Evolutionary conservation across 2,329 filamentous ascomycete genomes (phyloP).

Genomic region (Sporothrix pallida): DNA sequence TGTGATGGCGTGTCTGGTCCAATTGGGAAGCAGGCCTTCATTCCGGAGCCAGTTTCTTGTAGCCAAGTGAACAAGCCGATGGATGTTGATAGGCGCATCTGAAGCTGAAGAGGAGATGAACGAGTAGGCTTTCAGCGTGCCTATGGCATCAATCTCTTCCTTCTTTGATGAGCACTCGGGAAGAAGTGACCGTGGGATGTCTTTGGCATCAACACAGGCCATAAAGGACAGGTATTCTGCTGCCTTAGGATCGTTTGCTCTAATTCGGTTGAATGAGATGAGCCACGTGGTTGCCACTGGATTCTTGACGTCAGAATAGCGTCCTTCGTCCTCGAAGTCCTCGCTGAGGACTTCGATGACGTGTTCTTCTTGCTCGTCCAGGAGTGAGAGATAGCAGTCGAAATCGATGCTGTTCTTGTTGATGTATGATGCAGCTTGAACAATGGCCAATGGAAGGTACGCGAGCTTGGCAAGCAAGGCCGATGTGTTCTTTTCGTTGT

Average conservation of each 20-base stretch:
- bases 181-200: conserved; percentile 43
- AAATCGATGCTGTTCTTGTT: conserved; percentile 21
- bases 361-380: conserved; percentile 28
- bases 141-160: conserved; percentile 39
- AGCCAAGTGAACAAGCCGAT: conserved; percentile 44
- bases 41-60: conserved; percentile 42
- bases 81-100: conserved; percentile 42
- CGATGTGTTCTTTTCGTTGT: neutral
- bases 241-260: conserved; percentile 39
- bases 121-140: conserved; percentile 42
- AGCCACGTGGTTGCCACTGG: conserved; percentile 37
- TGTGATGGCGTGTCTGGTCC: neutral
- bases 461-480: conserved; percentile 26
- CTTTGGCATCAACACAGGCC: conserved; percentile 42
- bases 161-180: conserved; percentile 34
- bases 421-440: conserved; percentile 34
- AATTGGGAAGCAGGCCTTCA: neutral
- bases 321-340: conserved; percentile 33
- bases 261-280: conserved; percentile 37
- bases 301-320: conserved; percentile 30
- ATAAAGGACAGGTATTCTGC: conserved; percentile 43
- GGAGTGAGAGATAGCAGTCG: conserved; percentile 27
- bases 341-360: conserved; percentile 35
- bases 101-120: conserved; percentile 40
- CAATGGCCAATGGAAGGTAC: conserved; percentile 36